phyloP scores from a whole-genome alignment of 2,329 filamentous ascomycete genomes.

The Ascochyta lentis region DNA sequence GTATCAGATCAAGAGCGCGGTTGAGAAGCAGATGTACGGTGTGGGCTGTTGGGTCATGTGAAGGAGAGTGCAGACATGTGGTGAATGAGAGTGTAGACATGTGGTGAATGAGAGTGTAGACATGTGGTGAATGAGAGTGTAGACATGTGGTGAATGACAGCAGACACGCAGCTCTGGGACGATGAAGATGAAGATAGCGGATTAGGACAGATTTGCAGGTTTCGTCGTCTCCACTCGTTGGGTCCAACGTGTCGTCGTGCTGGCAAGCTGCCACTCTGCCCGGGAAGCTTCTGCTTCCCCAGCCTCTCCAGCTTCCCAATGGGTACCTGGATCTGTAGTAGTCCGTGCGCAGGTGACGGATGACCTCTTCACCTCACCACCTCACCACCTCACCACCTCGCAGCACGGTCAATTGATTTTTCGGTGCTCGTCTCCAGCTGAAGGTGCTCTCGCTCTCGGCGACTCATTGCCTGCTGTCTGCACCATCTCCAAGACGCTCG shows the following conservation, averaged over 20 bases:
- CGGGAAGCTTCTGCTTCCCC: conserved; percentile 15
- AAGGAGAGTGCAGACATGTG: conserved; percentile 9
- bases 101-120: too few relatives aligned
- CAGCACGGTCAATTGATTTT: conserved; percentile 7
- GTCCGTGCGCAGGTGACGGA: not conserved
- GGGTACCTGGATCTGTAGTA: conserved; percentile 5
- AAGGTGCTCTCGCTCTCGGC: not conserved
- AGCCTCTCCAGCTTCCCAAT: conserved; percentile 10
- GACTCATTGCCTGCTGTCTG: not conserved
- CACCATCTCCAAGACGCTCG: not conserved
- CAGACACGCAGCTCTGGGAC: conserved; percentile 13
- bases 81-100: too few relatives aligned
- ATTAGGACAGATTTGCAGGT: conserved; percentile 21
- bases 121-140: too few relatives aligned
- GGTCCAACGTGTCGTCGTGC: conserved; percentile 5
- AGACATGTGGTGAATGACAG: too few relatives aligned
- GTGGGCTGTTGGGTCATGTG: conserved; percentile 88
- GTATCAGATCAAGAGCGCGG: conserved; percentile 86
- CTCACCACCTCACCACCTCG: conserved; percentile 3
- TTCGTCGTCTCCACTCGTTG: not conserved
- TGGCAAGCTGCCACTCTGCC: conserved; percentile 15
- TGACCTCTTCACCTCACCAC: not conserved
- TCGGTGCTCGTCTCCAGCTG: not conserved
- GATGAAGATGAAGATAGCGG: conserved; percentile 17
- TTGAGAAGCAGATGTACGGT: conserved; percentile 97